These are phyloP conservation scores for Blastobotrys ciferrii DNA, from an alignment of 1,139 yeast species.

Conservation along the genomic window DNA sequence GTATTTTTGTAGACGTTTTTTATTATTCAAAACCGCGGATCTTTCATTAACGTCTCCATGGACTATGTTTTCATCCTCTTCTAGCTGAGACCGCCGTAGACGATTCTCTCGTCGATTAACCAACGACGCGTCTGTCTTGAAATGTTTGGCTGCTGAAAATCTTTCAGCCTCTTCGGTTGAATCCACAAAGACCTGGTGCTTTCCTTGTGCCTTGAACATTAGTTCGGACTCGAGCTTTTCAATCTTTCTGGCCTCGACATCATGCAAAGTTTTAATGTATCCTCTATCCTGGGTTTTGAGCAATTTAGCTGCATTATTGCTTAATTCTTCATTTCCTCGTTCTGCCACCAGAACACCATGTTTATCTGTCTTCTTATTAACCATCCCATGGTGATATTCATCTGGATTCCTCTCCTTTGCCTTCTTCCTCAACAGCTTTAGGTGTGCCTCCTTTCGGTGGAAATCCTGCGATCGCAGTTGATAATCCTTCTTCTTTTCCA, in stretches of 20 bases:
- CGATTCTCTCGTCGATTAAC: conserved; percentile 70
- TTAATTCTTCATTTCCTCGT: conserved; percentile 59
- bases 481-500: conserved; percentile 95
- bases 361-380: conserved; percentile 60
- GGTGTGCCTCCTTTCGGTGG: conserved; percentile 83
- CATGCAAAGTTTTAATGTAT: conserved; percentile 74
- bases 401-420: conserved; percentile 84
- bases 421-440: conserved; percentile 71
- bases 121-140: conserved; percentile 67
- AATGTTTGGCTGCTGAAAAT: conserved; percentile 63
- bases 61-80: conserved; percentile 10
- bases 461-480: conserved; percentile 82
- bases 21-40: conserved; percentile 28
- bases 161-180: conserved; percentile 50
- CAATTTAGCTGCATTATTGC: conserved; percentile 73
- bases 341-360: conserved; percentile 66
- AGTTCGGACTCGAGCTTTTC: conserved; percentile 57
- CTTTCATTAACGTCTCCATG: conserved; percentile 7
- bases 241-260: conserved; percentile 64
- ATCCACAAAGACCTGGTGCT: conserved; percentile 86
- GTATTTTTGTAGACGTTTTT: conserved; percentile 58
- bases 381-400: conserved; percentile 95
- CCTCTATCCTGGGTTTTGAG: conserved; percentile 87
- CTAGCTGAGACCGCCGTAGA: conserved; percentile 58
- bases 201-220: conserved; percentile 49